Conservation (phyloP, 768 basidiomycete species). For the Pisolithus marmoratus region DNA sequence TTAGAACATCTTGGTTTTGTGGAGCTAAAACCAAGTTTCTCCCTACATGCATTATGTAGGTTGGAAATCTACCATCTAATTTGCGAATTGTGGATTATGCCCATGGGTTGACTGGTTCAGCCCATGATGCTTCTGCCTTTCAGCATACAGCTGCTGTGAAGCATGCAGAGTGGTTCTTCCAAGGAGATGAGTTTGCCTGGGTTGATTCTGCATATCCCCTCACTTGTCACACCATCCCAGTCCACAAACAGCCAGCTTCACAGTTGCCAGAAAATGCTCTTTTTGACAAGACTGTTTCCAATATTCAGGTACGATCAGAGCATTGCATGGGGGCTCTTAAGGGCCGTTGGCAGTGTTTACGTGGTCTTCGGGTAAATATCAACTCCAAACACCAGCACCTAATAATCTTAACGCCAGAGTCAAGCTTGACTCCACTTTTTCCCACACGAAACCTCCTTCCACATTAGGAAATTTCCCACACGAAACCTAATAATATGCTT, state of each 20-base stretch:
- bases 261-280: conserved; percentile 17
- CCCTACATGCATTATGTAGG: conserved; percentile 22
- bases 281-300: conserved; percentile 23
- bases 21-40: no score
- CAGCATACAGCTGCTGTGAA: conserved; percentile 23
- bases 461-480: no score
- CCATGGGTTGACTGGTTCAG: conserved; percentile 29
- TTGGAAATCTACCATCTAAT: conserved; percentile 27
- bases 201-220: conserved; percentile 23
- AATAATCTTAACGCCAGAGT: no score
- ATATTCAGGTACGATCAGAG: conserved; percentile 29
- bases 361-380: conserved; percentile 26
- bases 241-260: conserved; percentile 28
- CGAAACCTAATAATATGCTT: no score
- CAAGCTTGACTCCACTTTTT: no score
- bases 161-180: conserved; percentile 19
- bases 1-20: no score
- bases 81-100: conserved; percentile 28
- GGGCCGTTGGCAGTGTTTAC: conserved; percentile 28
- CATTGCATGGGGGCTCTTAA: conserved; percentile 35
- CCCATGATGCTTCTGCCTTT: conserved; percentile 32
- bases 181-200: conserved; percentile 21
- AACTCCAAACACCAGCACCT: no score
- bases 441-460: no score
- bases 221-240: conserved; percentile 22